phyloP scores from a whole-genome alignment of 805 yeast genomes.

The Ogataea henricii region DNA sequence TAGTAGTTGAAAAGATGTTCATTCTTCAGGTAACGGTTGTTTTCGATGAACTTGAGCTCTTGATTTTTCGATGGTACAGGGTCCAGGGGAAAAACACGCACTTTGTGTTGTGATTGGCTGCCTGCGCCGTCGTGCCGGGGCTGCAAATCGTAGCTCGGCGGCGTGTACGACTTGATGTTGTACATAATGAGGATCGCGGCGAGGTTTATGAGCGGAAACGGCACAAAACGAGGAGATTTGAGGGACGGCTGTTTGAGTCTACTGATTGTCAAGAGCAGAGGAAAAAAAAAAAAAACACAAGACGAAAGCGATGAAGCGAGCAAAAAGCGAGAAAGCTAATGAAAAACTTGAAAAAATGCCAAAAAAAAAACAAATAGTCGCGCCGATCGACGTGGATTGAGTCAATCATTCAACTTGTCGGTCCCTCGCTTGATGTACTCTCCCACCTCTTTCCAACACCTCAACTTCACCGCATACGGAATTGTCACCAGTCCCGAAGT shows the following conservation, averaged over 20 bases:
- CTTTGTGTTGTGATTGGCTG: slow-evolving; percentile 4
- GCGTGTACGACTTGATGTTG: slow-evolving; percentile 18
- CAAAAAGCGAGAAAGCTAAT: background rate
- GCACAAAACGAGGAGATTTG: background rate
- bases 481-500: slow-evolving; percentile 65
- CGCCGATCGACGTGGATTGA: background rate
- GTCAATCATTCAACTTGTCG: background rate
- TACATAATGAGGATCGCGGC: slow-evolving; percentile 13
- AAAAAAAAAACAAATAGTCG: background rate
- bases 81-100: slow-evolving; percentile 34
- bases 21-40: slow-evolving; percentile 32
- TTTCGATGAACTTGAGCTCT: slow-evolving; percentile 34
- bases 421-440: slow-evolving; percentile 20
- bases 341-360: too few relatives aligned
- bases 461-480: slow-evolving; percentile 45
- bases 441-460: slow-evolving; percentile 48
- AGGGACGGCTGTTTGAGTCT: background rate
- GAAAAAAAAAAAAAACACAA: background rate
- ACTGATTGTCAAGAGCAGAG: background rate
- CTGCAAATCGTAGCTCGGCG: slow-evolving; percentile 12
- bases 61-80: slow-evolving; percentile 37
- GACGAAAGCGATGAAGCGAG: background rate
- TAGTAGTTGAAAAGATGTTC: slow-evolving; percentile 34
- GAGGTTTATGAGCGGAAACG: background rate
- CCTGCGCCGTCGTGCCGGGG: slow-evolving; percentile 10